Conservation (phyloP, 768 basidiomycete species). For the Suillus luteus region DNA sequence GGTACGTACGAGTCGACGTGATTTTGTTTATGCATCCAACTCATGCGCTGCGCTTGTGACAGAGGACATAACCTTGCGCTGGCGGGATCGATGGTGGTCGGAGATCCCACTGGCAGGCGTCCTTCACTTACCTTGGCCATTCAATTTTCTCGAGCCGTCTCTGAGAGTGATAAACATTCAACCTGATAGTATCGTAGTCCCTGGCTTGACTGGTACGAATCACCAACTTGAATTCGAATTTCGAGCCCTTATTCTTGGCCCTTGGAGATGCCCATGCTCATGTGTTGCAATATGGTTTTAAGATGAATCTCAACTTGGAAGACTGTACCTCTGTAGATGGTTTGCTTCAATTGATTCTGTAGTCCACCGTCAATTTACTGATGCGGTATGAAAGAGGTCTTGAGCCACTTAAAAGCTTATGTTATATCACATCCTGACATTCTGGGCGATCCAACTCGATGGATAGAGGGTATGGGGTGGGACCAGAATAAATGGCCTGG, state of each 20-base stretch:
- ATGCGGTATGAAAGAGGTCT: slow-evolving; percentile 49
- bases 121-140: slow-evolving; percentile 29
- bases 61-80: slow-evolving; percentile 30
- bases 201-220: slow-evolving; percentile 66
- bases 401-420: slow-evolving; percentile 59
- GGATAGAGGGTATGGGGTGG: slow-evolving; percentile 92
- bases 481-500: slow-evolving; percentile 83
- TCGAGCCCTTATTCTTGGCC: slow-evolving; percentile 2
- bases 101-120: slow-evolving; percentile 1
- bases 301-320: slow-evolving; percentile 64
- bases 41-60: slow-evolving; percentile 18
- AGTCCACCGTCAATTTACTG: background rate
- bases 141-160: slow-evolving; percentile 23
- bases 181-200: slow-evolving; percentile 55
- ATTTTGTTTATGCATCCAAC: slow-evolving; percentile 1
- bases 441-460: slow-evolving; percentile 50
- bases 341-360: slow-evolving; percentile 25
- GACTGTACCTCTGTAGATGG: slow-evolving; percentile 61
- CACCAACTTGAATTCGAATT: background rate
- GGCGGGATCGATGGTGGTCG: slow-evolving; percentile 16
- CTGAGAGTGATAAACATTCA: slow-evolving; percentile 28
- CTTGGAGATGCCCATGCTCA: slow-evolving; percentile 78
- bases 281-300: slow-evolving; percentile 67
- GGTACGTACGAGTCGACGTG: slow-evolving; percentile 36
- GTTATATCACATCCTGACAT: slow-evolving; percentile 60